A percentile compares a stretch with the other conserved stretches of the same genome.
phyloP scores from a whole-genome alignment of 192 early-diverging fungal species.

The Coemansia sp. region DNA sequence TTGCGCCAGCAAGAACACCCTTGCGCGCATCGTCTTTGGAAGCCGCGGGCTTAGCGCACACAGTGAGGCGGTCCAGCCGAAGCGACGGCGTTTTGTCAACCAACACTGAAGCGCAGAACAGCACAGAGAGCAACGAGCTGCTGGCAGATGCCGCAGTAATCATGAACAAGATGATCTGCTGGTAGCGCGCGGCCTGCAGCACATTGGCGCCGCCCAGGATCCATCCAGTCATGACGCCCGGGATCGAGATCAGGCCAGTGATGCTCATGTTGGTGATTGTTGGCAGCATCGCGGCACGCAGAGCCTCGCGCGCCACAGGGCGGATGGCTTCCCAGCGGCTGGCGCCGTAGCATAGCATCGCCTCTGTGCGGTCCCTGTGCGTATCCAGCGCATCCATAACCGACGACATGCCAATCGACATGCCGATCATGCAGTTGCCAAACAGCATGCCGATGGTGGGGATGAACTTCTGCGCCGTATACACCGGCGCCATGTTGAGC shows the following conservation, averaged over 20 bases:
- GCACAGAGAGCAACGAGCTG: constrained; percentile 57
- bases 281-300: constrained; percentile 76
- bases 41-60: not conserved
- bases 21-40: not conserved
- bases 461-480: constrained; percentile 75
- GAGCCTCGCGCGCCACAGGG: constrained; percentile 72
- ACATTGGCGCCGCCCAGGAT: constrained; percentile 82
- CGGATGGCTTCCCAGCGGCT: constrained; percentile 78
- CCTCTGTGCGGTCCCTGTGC: constrained; percentile 58
- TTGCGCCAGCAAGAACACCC: not conserved
- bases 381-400: constrained; percentile 66
- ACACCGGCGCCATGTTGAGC: constrained; percentile 71
- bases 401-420: constrained; percentile 65
- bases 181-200: constrained; percentile 77
- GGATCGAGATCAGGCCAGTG: constrained; percentile 85
- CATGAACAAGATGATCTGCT: constrained; percentile 88
- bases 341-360: constrained; percentile 73
- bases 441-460: constrained; percentile 91
- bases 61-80: constrained; percentile 23
- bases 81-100: constrained; percentile 35
- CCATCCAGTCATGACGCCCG: constrained; percentile 88
- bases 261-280: constrained; percentile 80
- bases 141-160: constrained; percentile 74
- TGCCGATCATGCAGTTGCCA: constrained; percentile 76
- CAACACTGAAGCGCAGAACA: constrained; percentile 46